Evolutionary conservation across 371 early-diverging fungal genomes (phyloP).

Genomic region (Chytridium lagenaria): DNA sequence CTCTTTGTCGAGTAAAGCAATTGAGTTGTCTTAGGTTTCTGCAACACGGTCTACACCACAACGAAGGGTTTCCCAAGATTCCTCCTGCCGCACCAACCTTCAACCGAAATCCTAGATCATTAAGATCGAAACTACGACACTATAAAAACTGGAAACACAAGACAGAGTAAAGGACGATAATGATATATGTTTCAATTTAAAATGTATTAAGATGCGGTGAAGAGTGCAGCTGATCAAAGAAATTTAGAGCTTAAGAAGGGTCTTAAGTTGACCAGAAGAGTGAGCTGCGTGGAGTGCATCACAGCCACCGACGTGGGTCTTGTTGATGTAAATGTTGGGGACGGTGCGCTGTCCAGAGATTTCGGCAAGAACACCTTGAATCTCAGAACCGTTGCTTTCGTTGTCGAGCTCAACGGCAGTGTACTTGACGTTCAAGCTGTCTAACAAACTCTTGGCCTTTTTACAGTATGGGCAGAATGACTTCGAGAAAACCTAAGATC

Average conservation of each 20-base stretch:
- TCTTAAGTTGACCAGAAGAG: constrained; percentile 62
- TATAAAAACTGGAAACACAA: too few relatives aligned
- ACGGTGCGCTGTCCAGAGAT: constrained; percentile 77
- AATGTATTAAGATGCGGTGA: too few relatives aligned
- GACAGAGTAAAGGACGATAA: too few relatives aligned
- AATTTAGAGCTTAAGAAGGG: constrained; percentile 45
- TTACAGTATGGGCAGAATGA: constrained; percentile 84
- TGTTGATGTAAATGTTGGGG: constrained; percentile 87
- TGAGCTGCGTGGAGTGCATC: constrained; percentile 68
- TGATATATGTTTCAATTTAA: too few relatives aligned
- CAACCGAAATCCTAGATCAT: too few relatives aligned
- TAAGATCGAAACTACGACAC: too few relatives aligned
- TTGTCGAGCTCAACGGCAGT: constrained; percentile 66
- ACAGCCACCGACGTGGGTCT: constrained; percentile 85
- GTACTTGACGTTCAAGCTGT: constrained; percentile 57
- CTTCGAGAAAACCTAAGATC: constrained; percentile 78
- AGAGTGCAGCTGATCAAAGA: too few relatives aligned
- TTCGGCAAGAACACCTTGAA: constrained; percentile 73
- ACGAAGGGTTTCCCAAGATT: too few relatives aligned
- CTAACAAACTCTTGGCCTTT: constrained; percentile 72
- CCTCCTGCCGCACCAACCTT: too few relatives aligned
- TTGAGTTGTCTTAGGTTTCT: too few relatives aligned
- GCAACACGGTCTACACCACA: too few relatives aligned
- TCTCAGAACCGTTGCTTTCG: constrained; percentile 71
- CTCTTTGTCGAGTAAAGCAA: too few relatives aligned